phyloP scores from a whole-genome alignment of 2,329 filamentous ascomycete species.

The Diaporthe sp. region DNA sequence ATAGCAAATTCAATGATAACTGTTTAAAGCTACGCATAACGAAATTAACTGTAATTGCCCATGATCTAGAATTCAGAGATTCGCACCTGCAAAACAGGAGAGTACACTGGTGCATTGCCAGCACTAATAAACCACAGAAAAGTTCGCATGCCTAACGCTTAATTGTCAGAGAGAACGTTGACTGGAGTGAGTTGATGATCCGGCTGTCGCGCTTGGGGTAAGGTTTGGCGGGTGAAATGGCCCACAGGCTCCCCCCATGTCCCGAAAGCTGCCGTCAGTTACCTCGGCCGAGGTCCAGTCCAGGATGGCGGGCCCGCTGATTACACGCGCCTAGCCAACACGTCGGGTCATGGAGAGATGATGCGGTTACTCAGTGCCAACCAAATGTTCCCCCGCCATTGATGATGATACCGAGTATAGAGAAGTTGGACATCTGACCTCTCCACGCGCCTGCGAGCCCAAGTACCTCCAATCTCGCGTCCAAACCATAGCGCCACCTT shows the following conservation, averaged over 20 bases:
- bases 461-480: neutral
- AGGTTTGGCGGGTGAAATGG: conserved; percentile 18
- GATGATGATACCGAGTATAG: conserved; percentile 20
- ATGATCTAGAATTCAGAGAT: no score
- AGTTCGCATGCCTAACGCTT: no score
- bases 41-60: no score
- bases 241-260: conserved; percentile 10
- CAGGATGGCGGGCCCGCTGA: conserved; percentile 28
- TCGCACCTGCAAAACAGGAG: no score
- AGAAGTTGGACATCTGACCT: neutral
- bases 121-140: no score
- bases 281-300: conserved; percentile 36
- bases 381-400: conserved; percentile 22
- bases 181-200: neutral
- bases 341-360: conserved; percentile 28
- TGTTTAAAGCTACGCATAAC: no score
- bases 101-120: no score
- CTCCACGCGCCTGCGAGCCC: neutral
- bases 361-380: conserved; percentile 19
- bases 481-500: neutral
- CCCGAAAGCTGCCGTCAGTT: conserved; percentile 28
- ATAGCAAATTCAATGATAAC: neutral
- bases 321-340: conserved; percentile 37
- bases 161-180: neutral
- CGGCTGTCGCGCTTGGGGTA: conserved; percentile 24